Percentiles rank a stretch among this genome's conserved stretches.
Conservation (phyloP, 768 basidiomycete species). For the Leccinellum albellum region DNA sequence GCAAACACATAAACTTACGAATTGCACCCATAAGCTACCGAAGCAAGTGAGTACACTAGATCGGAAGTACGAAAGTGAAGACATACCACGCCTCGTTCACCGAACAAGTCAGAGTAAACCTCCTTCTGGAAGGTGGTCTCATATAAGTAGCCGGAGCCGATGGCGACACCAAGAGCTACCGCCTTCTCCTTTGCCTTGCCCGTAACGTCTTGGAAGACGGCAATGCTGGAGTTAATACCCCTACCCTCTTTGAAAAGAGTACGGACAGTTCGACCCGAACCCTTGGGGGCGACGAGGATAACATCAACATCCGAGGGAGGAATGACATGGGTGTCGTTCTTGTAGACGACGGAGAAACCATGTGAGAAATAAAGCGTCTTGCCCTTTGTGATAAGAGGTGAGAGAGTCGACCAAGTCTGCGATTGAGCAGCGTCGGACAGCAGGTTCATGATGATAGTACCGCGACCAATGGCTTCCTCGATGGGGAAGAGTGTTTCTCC, state of each 20-base stretch:
- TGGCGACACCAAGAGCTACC: slow-evolving; percentile 85
- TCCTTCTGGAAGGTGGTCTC: slow-evolving; percentile 99
- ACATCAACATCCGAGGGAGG: slow-evolving; percentile 95
- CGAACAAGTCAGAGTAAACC: slow-evolving; percentile 98
- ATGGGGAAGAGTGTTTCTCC: slow-evolving; percentile 98
- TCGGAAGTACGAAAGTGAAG: neutral
- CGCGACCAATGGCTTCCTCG: slow-evolving; percentile 92
- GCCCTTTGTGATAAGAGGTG: slow-evolving; percentile 96
- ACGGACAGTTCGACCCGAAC: slow-evolving; percentile 97
- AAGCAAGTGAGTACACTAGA: slow-evolving; percentile 6
- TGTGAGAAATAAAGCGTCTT: slow-evolving; percentile 99
- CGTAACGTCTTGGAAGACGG: slow-evolving; percentile 96
- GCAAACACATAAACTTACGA: slow-evolving; percentile 47
- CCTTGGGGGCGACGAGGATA: slow-evolving; percentile 98
- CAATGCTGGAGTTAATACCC: slow-evolving; percentile 93
- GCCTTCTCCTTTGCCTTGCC: slow-evolving; percentile 98
- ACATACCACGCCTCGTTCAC: slow-evolving; percentile 98
- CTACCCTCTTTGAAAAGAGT: slow-evolving; percentile 99
- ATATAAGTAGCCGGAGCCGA: slow-evolving; percentile 97
- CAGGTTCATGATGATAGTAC: slow-evolving; percentile 99
- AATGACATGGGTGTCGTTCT: slow-evolving; percentile 92
- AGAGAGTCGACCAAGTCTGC: slow-evolving; percentile 85
- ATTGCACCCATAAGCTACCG: slow-evolving; percentile 92
- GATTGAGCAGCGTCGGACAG: slow-evolving; percentile 99
- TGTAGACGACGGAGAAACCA: slow-evolving; percentile 98